These are phyloP conservation scores for Fusarium multiceps DNA, from an alignment of 2,329 filamentous ascomycete genomes.

Conservation along the genomic window DNA sequence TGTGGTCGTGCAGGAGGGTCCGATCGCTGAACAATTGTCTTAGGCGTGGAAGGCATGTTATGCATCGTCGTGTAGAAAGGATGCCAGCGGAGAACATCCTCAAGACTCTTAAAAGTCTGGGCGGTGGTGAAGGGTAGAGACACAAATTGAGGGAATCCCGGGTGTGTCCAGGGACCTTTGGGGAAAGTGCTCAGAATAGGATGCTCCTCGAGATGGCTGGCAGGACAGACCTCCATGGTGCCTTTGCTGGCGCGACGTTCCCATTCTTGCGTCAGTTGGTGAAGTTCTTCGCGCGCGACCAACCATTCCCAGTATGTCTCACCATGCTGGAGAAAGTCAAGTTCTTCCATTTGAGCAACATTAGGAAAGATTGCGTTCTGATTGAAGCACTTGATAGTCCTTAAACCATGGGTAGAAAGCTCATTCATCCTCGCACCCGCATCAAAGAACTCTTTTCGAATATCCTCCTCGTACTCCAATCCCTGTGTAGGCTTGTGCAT, in stretches of 20 bases:
- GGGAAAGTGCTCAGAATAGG: not conserved
- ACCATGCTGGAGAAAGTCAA: not conserved
- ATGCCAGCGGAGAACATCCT: constrained; percentile 7
- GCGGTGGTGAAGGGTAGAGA: not conserved
- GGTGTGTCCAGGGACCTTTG: not conserved
- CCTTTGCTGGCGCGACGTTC: constrained; percentile 12
- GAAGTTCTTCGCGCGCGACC: not conserved
- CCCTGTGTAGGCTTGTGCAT: not conserved
- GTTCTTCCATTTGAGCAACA: not conserved
- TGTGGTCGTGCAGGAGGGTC: not conserved
- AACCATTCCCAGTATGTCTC: constrained; percentile 4
- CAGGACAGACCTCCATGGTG: constrained; percentile 27
- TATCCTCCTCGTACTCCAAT: constrained; percentile 5
- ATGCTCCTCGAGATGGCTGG: not conserved
- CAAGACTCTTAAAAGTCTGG: not conserved
- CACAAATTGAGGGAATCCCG: not conserved
- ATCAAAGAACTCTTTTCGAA: constrained; percentile 24
- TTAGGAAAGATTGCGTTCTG: fast-evolving
- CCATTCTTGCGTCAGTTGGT: not conserved
- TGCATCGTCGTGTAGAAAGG: not conserved
- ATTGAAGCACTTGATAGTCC: not conserved
- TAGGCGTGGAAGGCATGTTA: no score
- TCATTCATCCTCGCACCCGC: constrained; percentile 7
- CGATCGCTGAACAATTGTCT: not conserved
- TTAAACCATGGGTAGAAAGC: not conserved